Base-by-base conservation (phyloP, 148 eudicot species). In the Salicornia ramosissima region DNA sequence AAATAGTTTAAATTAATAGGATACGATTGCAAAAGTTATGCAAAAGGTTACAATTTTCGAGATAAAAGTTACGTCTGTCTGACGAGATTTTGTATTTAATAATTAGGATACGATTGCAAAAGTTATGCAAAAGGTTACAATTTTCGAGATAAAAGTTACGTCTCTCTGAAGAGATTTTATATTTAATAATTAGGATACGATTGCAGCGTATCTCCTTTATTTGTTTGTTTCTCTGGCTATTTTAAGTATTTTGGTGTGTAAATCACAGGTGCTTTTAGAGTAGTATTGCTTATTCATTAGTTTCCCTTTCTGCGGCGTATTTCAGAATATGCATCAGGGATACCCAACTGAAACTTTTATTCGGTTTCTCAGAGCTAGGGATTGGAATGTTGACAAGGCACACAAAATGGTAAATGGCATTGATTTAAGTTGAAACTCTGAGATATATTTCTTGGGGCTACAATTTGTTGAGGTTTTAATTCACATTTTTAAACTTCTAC, bases 331-430 rank as follows among this genome's bases (percentile, higher is more conserved):
- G 80, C 96, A 92, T 83, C 87, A 84, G 77, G 93, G 96, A 39
- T 83, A 77, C 65, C 79, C 79, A 64, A 85, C 64, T 66, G 96
- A 86, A 73, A 78, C 81, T 70, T 64, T 81, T 53, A 51, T 67
- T 26, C 86, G 96, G 58, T 92, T 92, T 78, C 86, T 92, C 40
- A 92, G 83, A 80, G 97, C 96, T 69, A 84, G 97, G 78, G 97
- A 92, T 59, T 87, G 97, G 79, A 80, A 82, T 83, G 81, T 89
- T 74, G 77, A 82, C 39, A 89, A 92, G 71, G 97, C 96, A 42
- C 83, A 87, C 55, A 80, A 80, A 76, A 91, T 91, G 97, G 97
- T 91, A 82, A 72, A 2, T n/a, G 9, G 50, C 56, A 16, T 39
- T 33, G 16, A 43, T 45, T 25, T 73, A 13, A 31, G 53, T 72